A percentile compares a stretch with the other conserved stretches of the same genome.
These are phyloP conservation scores for Elsinoe necatrix DNA, from an alignment of 2,329 filamentous ascomycete species.

Conservation along the genomic window DNA sequence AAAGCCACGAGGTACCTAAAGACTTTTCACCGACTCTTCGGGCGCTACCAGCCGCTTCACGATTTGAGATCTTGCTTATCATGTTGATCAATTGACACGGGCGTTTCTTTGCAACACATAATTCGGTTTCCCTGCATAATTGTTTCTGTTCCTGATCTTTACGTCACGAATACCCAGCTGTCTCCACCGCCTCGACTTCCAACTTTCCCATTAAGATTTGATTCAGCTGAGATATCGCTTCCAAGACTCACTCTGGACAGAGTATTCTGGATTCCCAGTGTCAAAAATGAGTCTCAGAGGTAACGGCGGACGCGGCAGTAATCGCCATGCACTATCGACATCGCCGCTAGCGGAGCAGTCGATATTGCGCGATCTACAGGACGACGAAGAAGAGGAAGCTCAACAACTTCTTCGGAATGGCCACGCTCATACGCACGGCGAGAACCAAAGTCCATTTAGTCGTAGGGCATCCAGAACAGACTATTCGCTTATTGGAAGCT, in stretches of 20 bases:
- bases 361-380: constrained; percentile 26
- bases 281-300: constrained; percentile 1
- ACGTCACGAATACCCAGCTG: constrained; percentile 9
- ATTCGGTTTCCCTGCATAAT: constrained; percentile 6
- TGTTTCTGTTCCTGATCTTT: constrained; percentile 12
- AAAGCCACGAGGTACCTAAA: neutral
- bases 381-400: constrained; percentile 21
- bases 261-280: constrained; percentile 4
- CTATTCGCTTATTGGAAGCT: constrained; percentile 54
- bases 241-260: neutral
- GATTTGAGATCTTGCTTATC: constrained; percentile 11
- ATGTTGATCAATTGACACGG: constrained; percentile 7
- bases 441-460: constrained; percentile 17
- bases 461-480: constrained; percentile 18
- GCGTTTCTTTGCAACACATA: neutral
- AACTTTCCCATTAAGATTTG: neutral
- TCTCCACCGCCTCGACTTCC: constrained; percentile 5
- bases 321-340: constrained; percentile 13
- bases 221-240: neutral
- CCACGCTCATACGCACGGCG: neutral
- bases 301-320: neutral
- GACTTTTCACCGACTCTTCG: constrained; percentile 9
- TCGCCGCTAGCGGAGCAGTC: constrained; percentile 26
- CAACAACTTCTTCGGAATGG: constrained; percentile 14
- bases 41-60: neutral